Percentiles rank a stretch among this genome's conserved stretches.
Conservation (phyloP, 1,284 basidiomycete species). For the Microbotryum scabiosae region DNA sequence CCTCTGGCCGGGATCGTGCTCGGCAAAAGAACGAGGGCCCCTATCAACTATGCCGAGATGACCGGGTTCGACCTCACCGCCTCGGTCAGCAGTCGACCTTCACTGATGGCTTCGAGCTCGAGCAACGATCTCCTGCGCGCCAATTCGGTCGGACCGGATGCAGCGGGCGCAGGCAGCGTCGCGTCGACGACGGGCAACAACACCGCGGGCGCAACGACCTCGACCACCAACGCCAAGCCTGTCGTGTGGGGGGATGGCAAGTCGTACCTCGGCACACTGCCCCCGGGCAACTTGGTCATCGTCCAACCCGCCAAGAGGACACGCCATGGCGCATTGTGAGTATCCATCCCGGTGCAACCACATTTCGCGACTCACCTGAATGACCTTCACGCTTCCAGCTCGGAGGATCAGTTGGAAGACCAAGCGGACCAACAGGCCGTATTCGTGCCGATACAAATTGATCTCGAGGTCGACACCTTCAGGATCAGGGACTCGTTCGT, state of each 20-base stretch:
- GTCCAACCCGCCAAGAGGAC: slow-evolving; percentile 54
- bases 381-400: slow-evolving; percentile 42
- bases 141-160: background rate
- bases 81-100: too few relatives aligned
- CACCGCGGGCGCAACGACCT: background rate
- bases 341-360: too few relatives aligned
- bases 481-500: slow-evolving; percentile 89
- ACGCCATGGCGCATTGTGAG: slow-evolving; percentile 60
- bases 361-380: background rate
- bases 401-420: slow-evolving; percentile 55
- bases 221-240: background rate
- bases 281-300: slow-evolving; percentile 69
- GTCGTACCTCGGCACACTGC: slow-evolving; percentile 78
- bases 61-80: slow-evolving; percentile 38
- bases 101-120: too few relatives aligned
- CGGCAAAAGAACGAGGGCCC: slow-evolving; percentile 40
- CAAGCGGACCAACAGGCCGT: slow-evolving; percentile 50
- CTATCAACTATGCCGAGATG: slow-evolving; percentile 80
- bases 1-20: background rate
- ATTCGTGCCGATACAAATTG: slow-evolving; percentile 82
- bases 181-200: slow-evolving; percentile 46
- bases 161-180: slow-evolving; percentile 16
- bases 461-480: slow-evolving; percentile 85
- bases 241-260: slow-evolving; percentile 56
- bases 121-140: too few relatives aligned